These are phyloP conservation scores for Dryas integrifolia DNA, from an alignment of 331 rosid species.

Conservation along the genomic window DNA sequence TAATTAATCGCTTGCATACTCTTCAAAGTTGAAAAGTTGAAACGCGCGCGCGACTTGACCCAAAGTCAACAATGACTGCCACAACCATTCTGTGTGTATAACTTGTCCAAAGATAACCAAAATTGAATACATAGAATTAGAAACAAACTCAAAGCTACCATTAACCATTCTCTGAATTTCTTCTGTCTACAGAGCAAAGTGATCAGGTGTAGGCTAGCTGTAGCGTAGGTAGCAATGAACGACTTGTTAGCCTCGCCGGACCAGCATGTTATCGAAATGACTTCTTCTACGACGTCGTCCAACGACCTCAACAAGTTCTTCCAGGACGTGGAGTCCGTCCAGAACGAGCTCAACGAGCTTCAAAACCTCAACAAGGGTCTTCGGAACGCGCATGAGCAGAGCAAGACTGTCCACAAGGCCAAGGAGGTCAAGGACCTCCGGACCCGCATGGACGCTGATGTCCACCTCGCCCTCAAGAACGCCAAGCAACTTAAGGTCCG, in stretches of 20 bases:
- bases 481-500: conserved; percentile 74
- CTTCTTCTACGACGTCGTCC: background rate
- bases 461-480: conserved; percentile 61
- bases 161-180: background rate
- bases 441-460: conserved; percentile 78
- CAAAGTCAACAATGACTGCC: conserved; percentile 18
- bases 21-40: conserved; percentile 8
- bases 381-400: conserved; percentile 51
- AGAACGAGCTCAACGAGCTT: conserved; percentile 71
- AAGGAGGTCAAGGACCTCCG: conserved; percentile 71
- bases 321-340: conserved; percentile 65
- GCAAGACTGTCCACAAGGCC: conserved; percentile 75
- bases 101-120: background rate
- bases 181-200: background rate
- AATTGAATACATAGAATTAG: background rate
- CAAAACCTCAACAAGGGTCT: conserved; percentile 47
- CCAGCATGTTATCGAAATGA: conserved; percentile 76
- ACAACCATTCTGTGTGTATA: conserved; percentile 6
- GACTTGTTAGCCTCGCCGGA: conserved; percentile 56
- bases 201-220: no score
- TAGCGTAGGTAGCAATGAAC: conserved; percentile 44
- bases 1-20: background rate
- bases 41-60: conserved; percentile 5
- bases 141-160: no score
- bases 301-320: conserved; percentile 72